Evolutionary conservation across 1,284 basidiomycete genomes (phyloP).

Genomic region (Irpex sp.): DNA sequence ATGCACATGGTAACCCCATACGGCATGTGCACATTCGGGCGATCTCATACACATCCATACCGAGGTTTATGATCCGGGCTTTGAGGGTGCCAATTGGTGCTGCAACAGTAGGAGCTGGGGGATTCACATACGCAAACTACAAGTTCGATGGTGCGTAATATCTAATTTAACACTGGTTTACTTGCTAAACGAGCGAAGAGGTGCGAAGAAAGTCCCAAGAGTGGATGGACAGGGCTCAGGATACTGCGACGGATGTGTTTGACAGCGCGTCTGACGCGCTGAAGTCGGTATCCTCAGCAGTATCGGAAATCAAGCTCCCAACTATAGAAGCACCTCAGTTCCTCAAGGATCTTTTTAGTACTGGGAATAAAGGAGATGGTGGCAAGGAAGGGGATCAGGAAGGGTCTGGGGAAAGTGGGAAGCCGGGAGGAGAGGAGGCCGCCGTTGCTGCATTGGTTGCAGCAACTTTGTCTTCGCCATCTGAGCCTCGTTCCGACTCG

Average conservation of each 20-base stretch:
- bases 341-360: constrained; percentile 60
- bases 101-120: constrained; percentile 83
- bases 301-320: constrained; percentile 60
- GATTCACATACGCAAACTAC: constrained; percentile 88
- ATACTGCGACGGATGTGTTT: constrained; percentile 60
- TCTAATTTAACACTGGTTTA: not conserved
- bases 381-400: constrained; percentile 22
- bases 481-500: constrained; percentile 41
- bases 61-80: constrained; percentile 75
- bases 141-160: constrained; percentile 77
- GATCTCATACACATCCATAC: constrained; percentile 80
- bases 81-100: constrained; percentile 84
- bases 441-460: constrained; percentile 70
- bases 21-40: constrained; percentile 68
- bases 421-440: constrained; percentile 49
- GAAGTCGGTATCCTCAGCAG: constrained; percentile 50
- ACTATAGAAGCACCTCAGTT: constrained; percentile 65
- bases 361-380: constrained; percentile 26
- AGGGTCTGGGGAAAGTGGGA: constrained; percentile 32
- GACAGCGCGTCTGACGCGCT: constrained; percentile 62
- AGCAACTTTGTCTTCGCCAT: constrained; percentile 68
- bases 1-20: constrained; percentile 38
- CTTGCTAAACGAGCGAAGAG: constrained; percentile 36
- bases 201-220: constrained; percentile 60
- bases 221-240: constrained; percentile 63